Evolutionary conservation across 2,329 filamentous ascomycete species (phyloP), one percentile per base, ranked within the genome.

Genomic region (Aspergillus latus): DNA sequence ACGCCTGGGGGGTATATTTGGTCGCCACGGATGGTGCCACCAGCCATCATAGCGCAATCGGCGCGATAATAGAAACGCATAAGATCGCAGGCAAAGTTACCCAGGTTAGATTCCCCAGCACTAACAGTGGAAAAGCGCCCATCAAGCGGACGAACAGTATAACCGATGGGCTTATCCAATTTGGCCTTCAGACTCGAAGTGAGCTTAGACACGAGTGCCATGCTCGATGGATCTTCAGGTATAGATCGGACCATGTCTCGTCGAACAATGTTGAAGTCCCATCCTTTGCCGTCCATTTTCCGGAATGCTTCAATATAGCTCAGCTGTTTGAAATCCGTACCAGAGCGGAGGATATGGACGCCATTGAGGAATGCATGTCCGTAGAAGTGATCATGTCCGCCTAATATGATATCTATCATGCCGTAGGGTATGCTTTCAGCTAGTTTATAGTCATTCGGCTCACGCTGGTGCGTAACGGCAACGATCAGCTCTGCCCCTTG

Each of bases 381-480:
- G 69, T 96, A 96, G 74, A 88, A 94, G 70, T 97, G 92, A 65
- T 96, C 92, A 67, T 96, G 92, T 0, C 92, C 92, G 48, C 92
- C 91, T 0, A 96, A 81, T 44, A 97, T 88, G 36, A 96, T 84
- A 70, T 97, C 92, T 16, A 96, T 86, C 52, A 89, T 73, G 0
- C 89, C 90, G 3, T 84, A 81, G 0, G 89, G 78, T 1, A 81
- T 83, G 60, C 89, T 87, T 58, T 86, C 79, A 0, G 92, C 92
- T 4, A 97, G 78, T 74, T 95, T 95, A 68, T 89, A 85, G 73
- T 96, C 92, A 67, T 96, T 96, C 10, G 90, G 90, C 72, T 96
- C 90, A 44, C 92, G 84, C 77, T 91, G 88, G 71, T 96, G 92
- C 11, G 89, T 92, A 2, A 96, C 75, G 2, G 89, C 90, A 29